A percentile compares a stretch with the other conserved stretches of the same genome.
phyloP scores from a whole-genome alignment of 805 yeast species.

The Komagataella populi region DNA sequence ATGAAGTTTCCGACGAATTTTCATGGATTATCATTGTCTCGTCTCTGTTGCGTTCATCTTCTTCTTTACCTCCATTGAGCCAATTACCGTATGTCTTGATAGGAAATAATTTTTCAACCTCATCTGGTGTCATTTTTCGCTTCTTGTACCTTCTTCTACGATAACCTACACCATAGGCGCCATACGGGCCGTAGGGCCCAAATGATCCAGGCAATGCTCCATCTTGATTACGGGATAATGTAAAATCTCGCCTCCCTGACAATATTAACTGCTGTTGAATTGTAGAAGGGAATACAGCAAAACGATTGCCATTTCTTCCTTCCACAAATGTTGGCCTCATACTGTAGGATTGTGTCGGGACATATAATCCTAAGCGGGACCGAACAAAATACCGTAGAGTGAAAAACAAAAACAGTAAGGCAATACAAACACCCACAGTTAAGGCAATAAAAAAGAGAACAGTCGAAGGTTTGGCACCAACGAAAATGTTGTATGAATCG shows the following conservation, averaged over 20 bases:
- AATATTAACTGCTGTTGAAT: background rate
- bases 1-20: background rate
- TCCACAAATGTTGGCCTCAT: background rate
- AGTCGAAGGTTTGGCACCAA: conserved; percentile 42
- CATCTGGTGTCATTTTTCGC: conserved; percentile 37
- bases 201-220: background rate
- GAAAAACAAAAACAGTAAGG: conserved; percentile 42
- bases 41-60: conserved; percentile 28
- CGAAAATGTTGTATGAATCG: conserved; percentile 6
- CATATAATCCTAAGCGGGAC: conserved; percentile 39
- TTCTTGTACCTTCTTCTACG: conserved; percentile 15
- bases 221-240: background rate
- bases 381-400: conserved; percentile 47
- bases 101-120: conserved; percentile 52
- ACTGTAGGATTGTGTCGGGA: conserved; percentile 10
- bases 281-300: background rate
- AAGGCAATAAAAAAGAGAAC: conserved; percentile 51
- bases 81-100: conserved; percentile 41
- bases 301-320: background rate
- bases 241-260: background rate
- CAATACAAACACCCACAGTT: conserved; percentile 46
- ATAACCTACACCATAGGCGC: background rate
- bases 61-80: conserved; percentile 48
- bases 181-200: background rate
- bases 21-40: conserved; percentile 9